These are phyloP conservation scores for Reutealis trisperma DNA, from an alignment of 345 rosid species.

Conservation along the genomic window DNA sequence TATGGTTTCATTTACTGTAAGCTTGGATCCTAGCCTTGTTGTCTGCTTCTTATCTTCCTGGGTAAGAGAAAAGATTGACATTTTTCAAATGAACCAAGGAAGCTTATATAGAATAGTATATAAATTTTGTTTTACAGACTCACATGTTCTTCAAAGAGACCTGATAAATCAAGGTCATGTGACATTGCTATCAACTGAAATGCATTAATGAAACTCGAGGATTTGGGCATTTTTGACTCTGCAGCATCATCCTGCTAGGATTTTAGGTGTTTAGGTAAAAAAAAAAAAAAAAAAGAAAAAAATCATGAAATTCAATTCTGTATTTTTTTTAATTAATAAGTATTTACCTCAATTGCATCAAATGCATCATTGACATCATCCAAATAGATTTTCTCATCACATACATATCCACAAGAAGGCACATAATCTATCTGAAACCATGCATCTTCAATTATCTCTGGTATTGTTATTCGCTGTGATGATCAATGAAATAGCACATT, in stretches of 20 bases:
- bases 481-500: neutral
- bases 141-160: conserved; percentile 84
- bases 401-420: conserved; percentile 47
- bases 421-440: conserved; percentile 75
- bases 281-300: too few relatives aligned
- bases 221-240: conserved; percentile 43
- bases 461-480: conserved; percentile 63
- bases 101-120: neutral
- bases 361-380: conserved; percentile 62
- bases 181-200: conserved; percentile 95
- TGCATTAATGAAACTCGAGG: conserved; percentile 83
- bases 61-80: conserved; percentile 1
- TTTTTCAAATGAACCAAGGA: conserved; percentile 10
- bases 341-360: conserved; percentile 58
- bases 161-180: conserved; percentile 84
- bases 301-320: neutral
- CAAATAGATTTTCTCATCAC: conserved; percentile 36
- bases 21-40: conserved; percentile 68
- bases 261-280: conserved; percentile 15
- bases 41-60: conserved; percentile 70
- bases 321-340: conserved; percentile 1
- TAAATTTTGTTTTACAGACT: conserved; percentile 24
- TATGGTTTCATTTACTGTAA: conserved; percentile 65
- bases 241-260: conserved; percentile 51
- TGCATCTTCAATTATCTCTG: conserved; percentile 66